Evolutionary conservation across 2,329 filamentous ascomycete species (phyloP).

Genomic region (Hansfordia pulvinata): DNA sequence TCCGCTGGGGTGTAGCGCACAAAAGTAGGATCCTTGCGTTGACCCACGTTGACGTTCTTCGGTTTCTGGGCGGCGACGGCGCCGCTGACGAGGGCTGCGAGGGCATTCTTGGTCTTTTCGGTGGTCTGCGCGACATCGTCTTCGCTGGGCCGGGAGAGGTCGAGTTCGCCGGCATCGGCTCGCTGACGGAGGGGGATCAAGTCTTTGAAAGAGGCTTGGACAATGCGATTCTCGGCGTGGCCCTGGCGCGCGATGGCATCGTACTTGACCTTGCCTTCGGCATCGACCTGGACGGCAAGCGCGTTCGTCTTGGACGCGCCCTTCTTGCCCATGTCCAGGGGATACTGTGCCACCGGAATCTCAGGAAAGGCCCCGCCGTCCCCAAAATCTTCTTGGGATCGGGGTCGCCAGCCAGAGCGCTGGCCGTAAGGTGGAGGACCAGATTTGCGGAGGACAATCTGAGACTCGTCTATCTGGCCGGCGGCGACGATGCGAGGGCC

Average conservation of each 20-base stretch:
- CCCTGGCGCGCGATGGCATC: slow-evolving; percentile 87
- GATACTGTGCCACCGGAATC: slow-evolving; percentile 87
- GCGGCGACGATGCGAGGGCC: slow-evolving; percentile 74
- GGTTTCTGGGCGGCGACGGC: slow-evolving; percentile 88
- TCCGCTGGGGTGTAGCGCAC: slow-evolving; percentile 92
- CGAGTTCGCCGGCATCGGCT: slow-evolving; percentile 84
- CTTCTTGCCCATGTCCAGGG: slow-evolving; percentile 87
- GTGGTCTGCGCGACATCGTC: slow-evolving; percentile 76
- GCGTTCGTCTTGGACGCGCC: slow-evolving; percentile 64
- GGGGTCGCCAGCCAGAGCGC: slow-evolving; percentile 80
- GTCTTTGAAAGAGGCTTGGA: slow-evolving; percentile 94
- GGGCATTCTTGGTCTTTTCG: slow-evolving; percentile 75
- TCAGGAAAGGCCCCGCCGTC: slow-evolving; percentile 96
- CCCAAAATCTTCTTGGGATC: slow-evolving; percentile 80
- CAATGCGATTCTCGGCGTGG: slow-evolving; percentile 68
- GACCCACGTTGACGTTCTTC: slow-evolving; percentile 80
- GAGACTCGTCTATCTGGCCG: slow-evolving; percentile 69
- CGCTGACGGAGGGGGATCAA: slow-evolving; percentile 87
- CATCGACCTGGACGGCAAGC: slow-evolving; percentile 82
- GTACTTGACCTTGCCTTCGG: slow-evolving; percentile 88
- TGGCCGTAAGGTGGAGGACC: slow-evolving; percentile 83
- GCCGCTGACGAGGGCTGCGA: slow-evolving; percentile 69
- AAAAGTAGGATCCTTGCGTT: slow-evolving; percentile 75
- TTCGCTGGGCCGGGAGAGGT: slow-evolving; percentile 69
- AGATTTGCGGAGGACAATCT: slow-evolving; percentile 66